phyloP scores from a whole-genome alignment of 1,139 yeast species.

The Hyphopichia khmerensis region DNA sequence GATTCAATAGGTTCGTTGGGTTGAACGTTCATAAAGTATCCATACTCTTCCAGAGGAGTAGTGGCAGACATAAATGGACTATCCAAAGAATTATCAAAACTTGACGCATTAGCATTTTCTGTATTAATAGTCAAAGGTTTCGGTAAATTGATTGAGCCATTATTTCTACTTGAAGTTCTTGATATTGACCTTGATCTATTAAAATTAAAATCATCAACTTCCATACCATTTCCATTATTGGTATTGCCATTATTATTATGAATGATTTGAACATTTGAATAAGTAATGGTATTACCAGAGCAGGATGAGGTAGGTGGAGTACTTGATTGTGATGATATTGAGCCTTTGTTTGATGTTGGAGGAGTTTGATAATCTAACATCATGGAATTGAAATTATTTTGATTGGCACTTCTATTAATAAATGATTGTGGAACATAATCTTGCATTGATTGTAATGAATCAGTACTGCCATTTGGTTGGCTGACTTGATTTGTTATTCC shows the following conservation, averaged over 20 bases:
- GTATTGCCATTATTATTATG: conserved; percentile 17
- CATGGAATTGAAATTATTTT: conserved; percentile 27
- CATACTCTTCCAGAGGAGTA: conserved; percentile 39
- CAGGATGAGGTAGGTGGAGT: conserved; percentile 18
- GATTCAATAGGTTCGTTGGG: conserved; percentile 19
- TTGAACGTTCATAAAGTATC: conserved; percentile 20
- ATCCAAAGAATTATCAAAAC: conserved; percentile 33
- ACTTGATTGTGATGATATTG: conserved; percentile 21
- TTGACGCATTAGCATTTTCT: conserved; percentile 32
- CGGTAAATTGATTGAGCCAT: conserved; percentile 17
- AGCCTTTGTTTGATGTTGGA: conserved; percentile 38
- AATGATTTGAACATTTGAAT: conserved; percentile 11
- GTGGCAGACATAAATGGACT: conserved; percentile 48
- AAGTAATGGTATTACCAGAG: not conserved
- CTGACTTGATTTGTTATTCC: conserved; percentile 7
- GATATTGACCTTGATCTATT: conserved; percentile 26
- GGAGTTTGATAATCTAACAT: conserved; percentile 48
- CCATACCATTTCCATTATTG: conserved; percentile 7
- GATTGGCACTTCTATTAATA: conserved; percentile 29
- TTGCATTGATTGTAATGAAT: conserved; percentile 45
- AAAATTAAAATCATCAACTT: conserved; percentile 26
- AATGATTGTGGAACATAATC: conserved; percentile 46
- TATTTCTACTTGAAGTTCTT: conserved; percentile 23
- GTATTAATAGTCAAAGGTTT: conserved; percentile 43
- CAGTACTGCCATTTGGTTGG: conserved; percentile 26